phyloP scores from a whole-genome alignment of 129 eudicot species.

The Centrapalus pauciflorus region DNA sequence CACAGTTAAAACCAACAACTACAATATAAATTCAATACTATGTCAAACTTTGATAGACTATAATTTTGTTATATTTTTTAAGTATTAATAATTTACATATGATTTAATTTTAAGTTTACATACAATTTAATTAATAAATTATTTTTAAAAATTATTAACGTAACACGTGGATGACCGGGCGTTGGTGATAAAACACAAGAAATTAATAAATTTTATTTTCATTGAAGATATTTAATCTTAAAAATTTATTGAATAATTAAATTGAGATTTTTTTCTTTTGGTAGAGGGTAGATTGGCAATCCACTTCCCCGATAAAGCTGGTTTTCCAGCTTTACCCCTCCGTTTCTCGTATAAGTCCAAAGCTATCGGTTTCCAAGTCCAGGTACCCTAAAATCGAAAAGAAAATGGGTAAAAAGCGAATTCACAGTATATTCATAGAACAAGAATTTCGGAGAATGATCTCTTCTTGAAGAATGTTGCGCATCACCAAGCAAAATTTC shows the following conservation, averaged over 20 bases:
- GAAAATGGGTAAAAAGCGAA: background rate
- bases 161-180: too few relatives aligned
- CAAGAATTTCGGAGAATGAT: slow-evolving; percentile 28
- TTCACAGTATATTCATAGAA: slow-evolving; percentile 31
- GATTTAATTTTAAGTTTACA: too few relatives aligned
- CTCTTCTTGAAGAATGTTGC: slow-evolving; percentile 37
- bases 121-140: too few relatives aligned
- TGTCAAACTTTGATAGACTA: too few relatives aligned
- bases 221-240: too few relatives aligned
- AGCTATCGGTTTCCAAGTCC: slow-evolving; percentile 47
- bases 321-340: slow-evolving; percentile 33
- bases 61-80: too few relatives aligned
- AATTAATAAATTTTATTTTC: too few relatives aligned
- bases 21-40: too few relatives aligned
- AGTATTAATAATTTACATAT: too few relatives aligned
- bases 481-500: slow-evolving; percentile 2
- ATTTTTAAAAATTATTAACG: too few relatives aligned
- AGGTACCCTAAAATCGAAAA: slow-evolving; percentile 20
- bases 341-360: slow-evolving; percentile 25
- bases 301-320: slow-evolving; percentile 22
- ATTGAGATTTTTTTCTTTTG: background rate
- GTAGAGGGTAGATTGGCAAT: slow-evolving; percentile 14
- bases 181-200: too few relatives aligned
- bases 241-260: background rate
- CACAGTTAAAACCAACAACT: too few relatives aligned